phyloP scores from a whole-genome alignment of 208 protist genomes.

The Trypanosoma boissoni region DNA sequence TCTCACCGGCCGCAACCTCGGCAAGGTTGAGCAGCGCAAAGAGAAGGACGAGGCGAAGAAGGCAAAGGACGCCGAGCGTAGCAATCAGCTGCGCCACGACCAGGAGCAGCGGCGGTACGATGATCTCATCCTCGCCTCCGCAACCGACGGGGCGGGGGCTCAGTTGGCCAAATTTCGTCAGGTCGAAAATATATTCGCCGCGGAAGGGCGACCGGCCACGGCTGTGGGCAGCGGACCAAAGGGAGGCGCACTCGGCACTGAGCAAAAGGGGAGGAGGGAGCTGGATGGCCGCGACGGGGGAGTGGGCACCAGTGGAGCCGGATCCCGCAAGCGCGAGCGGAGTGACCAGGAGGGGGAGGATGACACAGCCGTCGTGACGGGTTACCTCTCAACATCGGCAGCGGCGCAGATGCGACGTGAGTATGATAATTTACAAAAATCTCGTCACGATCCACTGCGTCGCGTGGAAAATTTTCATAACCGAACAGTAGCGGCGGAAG shows the following conservation, averaged over 20 bases:
- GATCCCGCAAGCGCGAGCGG: constrained; percentile 21
- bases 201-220: constrained; percentile 16
- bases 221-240: background rate
- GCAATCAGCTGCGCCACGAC: constrained; percentile 51
- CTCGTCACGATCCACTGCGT: constrained; percentile 59
- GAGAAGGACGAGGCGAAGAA: constrained; percentile 43
- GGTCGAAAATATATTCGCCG: constrained; percentile 74
- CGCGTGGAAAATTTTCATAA: constrained; percentile 63
- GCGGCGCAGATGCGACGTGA: constrained; percentile 56
- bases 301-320: background rate
- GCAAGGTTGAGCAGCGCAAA: constrained; percentile 56
- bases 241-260: constrained; percentile 13
- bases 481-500: constrained; percentile 53
- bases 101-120: constrained; percentile 81
- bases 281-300: background rate
- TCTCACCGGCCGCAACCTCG: constrained; percentile 72
- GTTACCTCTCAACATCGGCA: constrained; percentile 52
- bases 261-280: constrained; percentile 2
- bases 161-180: constrained; percentile 43
- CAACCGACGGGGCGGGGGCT: constrained; percentile 25
- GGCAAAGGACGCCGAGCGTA: constrained; percentile 33
- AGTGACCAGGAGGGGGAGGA: background rate
- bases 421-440: constrained; percentile 62
- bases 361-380: constrained; percentile 27
- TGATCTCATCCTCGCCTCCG: constrained; percentile 43